Percentiles rank a stretch among this genome's conserved stretches.
Conservation (phyloP, 768 basidiomycete genomes). For the Termitomyces sp. region DNA sequence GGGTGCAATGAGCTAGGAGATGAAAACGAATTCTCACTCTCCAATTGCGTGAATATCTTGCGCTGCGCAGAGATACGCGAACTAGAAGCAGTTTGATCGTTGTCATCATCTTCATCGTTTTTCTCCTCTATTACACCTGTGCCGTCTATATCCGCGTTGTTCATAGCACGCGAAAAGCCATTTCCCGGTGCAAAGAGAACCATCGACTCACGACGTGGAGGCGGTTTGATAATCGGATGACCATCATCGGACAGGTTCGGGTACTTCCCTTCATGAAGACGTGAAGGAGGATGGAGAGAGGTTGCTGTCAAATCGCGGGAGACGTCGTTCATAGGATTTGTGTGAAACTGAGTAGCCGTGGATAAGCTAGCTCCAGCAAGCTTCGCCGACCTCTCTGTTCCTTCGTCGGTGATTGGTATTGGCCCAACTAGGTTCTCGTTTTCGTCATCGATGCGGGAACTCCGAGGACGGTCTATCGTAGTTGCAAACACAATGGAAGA, state of each 20-base stretch:
- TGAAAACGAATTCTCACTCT: not conserved
- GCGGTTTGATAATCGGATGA: not conserved
- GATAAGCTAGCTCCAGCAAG: conserved; percentile 10
- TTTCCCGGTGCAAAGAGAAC: not conserved
- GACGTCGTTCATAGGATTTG: not conserved
- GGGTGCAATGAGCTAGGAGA: not conserved
- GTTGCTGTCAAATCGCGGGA: not conserved
- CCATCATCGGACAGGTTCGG: not conserved
- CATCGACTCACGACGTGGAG: not conserved
- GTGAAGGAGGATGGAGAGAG: not conserved
- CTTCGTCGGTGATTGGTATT: not conserved
- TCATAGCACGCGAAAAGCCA: not conserved
- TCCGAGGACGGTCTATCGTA: not conserved
- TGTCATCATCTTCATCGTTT: not conserved
- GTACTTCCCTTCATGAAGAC: not conserved
- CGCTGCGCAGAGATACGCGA: not conserved
- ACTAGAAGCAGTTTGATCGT: not conserved
- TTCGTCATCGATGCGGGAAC: not conserved
- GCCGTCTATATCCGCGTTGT: not conserved
- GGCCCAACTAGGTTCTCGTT: not conserved
- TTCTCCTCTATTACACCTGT: not conserved
- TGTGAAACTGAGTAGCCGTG: conserved; percentile 1
- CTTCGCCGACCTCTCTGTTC: not conserved
- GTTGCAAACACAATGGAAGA: conserved; percentile 3
- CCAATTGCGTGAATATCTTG: conserved; percentile 1